Evolutionary conservation across 2,329 filamentous ascomycete species (phyloP).

Genomic region (Thielaviopsis musarum): DNA sequence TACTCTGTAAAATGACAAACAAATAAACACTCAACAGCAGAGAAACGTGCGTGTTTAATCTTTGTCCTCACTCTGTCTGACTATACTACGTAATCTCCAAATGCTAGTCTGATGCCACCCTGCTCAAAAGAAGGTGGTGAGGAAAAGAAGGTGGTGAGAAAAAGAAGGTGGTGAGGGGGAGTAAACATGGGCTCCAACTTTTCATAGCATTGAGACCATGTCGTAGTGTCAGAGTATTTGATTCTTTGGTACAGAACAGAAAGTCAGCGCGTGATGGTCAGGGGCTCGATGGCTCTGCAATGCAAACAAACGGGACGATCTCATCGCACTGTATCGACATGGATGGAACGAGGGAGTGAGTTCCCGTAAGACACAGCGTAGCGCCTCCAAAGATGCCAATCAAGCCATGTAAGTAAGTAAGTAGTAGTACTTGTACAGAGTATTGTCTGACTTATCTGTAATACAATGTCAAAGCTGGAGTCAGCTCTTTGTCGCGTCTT

Average conservation of each 20-base stretch:
- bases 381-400: too few relatives aligned
- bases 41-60: neutral
- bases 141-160: too few relatives aligned
- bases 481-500: neutral
- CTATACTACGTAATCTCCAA: neutral
- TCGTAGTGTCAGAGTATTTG: neutral
- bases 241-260: neutral
- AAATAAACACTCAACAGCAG: neutral
- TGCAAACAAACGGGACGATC: neutral
- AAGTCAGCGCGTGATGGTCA: neutral
- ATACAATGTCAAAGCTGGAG: too few relatives aligned
- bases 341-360: too few relatives aligned
- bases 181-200: neutral
- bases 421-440: too few relatives aligned
- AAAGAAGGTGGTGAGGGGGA: neutral
- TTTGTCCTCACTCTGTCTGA: neutral
- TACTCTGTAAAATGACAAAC: neutral
- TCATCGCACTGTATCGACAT: neutral
- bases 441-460: too few relatives aligned
- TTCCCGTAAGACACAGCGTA: too few relatives aligned
- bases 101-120: neutral
- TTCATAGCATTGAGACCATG: neutral
- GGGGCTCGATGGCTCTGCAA: neutral
- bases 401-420: too few relatives aligned
- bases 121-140: neutral